phyloP scores from a whole-genome alignment of 1,284 basidiomycete species.

The Gastroboletus turbinatus region DNA sequence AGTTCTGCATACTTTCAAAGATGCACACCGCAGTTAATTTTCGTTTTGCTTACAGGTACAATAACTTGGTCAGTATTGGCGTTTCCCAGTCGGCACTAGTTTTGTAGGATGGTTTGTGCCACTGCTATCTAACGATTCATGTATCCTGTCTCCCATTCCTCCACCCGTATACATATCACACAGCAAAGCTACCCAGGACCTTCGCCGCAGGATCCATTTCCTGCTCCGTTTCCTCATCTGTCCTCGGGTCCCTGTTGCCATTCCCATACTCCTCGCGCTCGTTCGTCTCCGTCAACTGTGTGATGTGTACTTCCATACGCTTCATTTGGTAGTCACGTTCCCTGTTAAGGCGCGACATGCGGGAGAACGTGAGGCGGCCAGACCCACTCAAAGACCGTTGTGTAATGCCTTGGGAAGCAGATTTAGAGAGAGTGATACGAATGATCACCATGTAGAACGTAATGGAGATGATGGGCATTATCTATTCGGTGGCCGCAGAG shows the following conservation, averaged over 20 bases:
- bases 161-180: not conserved
- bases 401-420: not conserved
- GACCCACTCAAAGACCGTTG: not conserved
- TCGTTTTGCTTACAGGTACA: no score
- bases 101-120: no score
- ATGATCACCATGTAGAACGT: not conserved
- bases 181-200: not conserved
- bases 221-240: not conserved
- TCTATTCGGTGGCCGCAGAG: not conserved
- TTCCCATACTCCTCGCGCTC: not conserved
- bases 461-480: not conserved
- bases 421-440: not conserved
- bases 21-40: no score
- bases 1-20: no score
- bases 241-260: not conserved
- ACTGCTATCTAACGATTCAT: no score
- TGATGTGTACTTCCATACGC: slow-evolving; percentile 22
- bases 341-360: not conserved
- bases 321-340: not conserved
- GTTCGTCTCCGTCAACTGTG: slow-evolving; percentile 16
- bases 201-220: not conserved
- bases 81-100: no score
- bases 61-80: no score
- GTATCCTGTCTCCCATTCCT: no score
- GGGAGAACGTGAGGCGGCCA: not conserved